Conservation (phyloP, 2,329 filamentous ascomycete genomes). For the Ceratocystis cacaofunesta region DNA sequence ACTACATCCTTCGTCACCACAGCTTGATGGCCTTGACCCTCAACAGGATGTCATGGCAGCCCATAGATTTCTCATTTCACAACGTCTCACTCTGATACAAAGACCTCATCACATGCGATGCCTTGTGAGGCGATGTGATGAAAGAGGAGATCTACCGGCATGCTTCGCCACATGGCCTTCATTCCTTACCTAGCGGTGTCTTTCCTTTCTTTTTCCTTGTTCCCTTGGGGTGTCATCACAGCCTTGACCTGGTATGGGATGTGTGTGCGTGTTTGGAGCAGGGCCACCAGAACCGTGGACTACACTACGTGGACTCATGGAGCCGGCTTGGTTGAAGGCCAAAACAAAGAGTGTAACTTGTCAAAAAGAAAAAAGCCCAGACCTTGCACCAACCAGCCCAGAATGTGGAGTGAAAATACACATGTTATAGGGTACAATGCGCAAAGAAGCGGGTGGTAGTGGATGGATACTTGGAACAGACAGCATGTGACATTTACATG, state of each 20-base stretch:
- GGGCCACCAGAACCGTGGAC: no score
- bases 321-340: not conserved
- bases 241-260: no score
- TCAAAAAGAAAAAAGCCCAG: not conserved
- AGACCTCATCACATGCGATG: no score
- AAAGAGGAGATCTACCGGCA: not conserved
- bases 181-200: not conserved
- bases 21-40: no score
- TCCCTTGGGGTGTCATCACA: not conserved
- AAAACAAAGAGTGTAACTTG: not conserved
- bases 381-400: not conserved
- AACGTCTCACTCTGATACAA: not conserved
- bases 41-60: no score
- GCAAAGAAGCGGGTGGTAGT: not conserved
- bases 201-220: not conserved
- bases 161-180: not conserved
- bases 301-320: no score
- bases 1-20: not conserved
- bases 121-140: no score
- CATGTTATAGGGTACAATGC: no score
- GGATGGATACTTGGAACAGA: not conserved
- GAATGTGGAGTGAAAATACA: not conserved
- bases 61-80: not conserved
- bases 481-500: not conserved
- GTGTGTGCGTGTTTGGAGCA: not conserved